Conservation (phyloP, 371 early-diverging fungal species). For the Mucor sp. region DNA sequence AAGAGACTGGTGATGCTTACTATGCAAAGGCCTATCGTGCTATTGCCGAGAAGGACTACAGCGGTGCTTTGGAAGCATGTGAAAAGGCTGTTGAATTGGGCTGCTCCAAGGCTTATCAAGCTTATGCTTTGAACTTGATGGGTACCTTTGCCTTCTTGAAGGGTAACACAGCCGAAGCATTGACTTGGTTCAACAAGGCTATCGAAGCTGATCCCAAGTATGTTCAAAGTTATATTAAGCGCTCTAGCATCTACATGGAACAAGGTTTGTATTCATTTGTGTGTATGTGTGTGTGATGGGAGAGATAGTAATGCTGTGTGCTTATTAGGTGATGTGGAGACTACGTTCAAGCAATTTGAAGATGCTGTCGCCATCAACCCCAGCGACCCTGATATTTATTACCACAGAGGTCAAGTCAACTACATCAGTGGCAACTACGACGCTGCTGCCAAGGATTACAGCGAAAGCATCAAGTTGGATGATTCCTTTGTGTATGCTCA, state of each 20-base stretch:
- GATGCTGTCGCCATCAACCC: constrained; percentile 68
- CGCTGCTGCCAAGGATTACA: constrained; percentile 85
- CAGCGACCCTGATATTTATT: constrained; percentile 78
- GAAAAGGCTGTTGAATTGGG: constrained; percentile 69
- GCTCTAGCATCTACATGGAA: constrained; percentile 90
- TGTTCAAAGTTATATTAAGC: constrained; percentile 85
- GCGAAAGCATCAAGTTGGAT: constrained; percentile 79
- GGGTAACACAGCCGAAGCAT: constrained; percentile 79
- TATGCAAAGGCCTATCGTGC: constrained; percentile 54
- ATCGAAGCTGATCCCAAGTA: constrained; percentile 78
- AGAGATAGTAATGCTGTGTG: background rate
- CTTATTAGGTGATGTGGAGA: constrained; percentile 56
- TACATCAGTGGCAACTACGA: constrained; percentile 80
- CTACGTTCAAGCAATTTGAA: constrained; percentile 71
- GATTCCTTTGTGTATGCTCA: constrained; percentile 86
- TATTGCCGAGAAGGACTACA: constrained; percentile 63
- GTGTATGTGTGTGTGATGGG: background rate
- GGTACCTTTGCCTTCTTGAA: constrained; percentile 89
- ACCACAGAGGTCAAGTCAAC: constrained; percentile 72
- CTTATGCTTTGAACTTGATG: constrained; percentile 78
- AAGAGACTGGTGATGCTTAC: constrained; percentile 47
- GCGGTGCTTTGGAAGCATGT: constrained; percentile 67
- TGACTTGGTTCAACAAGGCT: constrained; percentile 78
- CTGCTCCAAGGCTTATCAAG: constrained; percentile 51
- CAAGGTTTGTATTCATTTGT: constrained; percentile 39